phyloP scores from a whole-genome alignment of 805 yeast species.

The Yarrowia deformans region DNA sequence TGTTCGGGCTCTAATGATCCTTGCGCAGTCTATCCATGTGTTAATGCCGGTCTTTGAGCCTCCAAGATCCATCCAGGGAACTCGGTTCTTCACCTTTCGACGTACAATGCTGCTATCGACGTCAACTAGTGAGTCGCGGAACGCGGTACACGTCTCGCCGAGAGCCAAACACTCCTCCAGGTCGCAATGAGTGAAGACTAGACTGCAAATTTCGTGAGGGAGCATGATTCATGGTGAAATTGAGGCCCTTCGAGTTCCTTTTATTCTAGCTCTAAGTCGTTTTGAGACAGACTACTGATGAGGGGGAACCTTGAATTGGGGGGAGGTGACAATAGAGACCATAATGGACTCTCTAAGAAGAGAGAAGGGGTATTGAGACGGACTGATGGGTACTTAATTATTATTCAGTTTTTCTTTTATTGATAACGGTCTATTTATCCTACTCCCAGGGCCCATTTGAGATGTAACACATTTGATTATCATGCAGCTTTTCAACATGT shows the following conservation, averaged over 20 bases:
- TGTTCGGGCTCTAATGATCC: slow-evolving; percentile 4
- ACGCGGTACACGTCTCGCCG: slow-evolving; percentile 16
- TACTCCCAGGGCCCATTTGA: background rate
- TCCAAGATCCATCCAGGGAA: slow-evolving; percentile 20
- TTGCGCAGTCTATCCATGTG: slow-evolving; percentile 14
- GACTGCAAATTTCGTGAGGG: slow-evolving; percentile 30
- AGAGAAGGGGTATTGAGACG: too few relatives aligned
- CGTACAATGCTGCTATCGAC: slow-evolving; percentile 10
- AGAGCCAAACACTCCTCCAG: slow-evolving; percentile 18
- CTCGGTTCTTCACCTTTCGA: slow-evolving; percentile 3
- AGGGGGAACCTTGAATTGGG: slow-evolving; percentile 22
- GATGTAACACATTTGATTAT: background rate
- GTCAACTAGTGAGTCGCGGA: slow-evolving; percentile 11
- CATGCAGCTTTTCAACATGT: slow-evolving; percentile 13
- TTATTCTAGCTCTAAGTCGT: background rate
- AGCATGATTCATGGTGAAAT: slow-evolving; percentile 1
- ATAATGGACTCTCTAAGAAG: too few relatives aligned
- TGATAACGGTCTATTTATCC: background rate
- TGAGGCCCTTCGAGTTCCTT: background rate
- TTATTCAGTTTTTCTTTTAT: background rate
- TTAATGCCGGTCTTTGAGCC: slow-evolving; percentile 2
- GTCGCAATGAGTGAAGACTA: slow-evolving; percentile 1
- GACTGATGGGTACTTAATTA: background rate
- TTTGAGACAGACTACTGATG: slow-evolving; percentile 20
- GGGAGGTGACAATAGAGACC: background rate